Conservation (phyloP, 257 asterid species). For the Penstemon eatonii region DNA sequence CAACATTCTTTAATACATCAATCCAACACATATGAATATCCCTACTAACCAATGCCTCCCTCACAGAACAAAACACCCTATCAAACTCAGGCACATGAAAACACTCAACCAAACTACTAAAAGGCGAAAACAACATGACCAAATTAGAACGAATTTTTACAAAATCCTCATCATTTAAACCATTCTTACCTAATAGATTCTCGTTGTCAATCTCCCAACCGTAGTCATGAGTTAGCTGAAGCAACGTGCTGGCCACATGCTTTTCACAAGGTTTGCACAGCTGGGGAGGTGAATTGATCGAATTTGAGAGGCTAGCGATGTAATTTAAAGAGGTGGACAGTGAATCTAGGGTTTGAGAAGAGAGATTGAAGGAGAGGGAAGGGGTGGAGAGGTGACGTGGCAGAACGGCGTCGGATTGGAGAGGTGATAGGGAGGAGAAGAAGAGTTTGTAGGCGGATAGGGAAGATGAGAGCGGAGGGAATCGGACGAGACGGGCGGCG, state of each 20-base stretch:
- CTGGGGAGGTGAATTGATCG: constrained; percentile 17
- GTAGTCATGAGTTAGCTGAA: constrained; percentile 64
- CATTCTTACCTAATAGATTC: constrained; percentile 36
- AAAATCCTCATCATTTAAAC: constrained; percentile 23
- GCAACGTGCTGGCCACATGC: constrained; percentile 50
- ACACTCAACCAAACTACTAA: constrained; percentile 39
- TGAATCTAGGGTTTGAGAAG: constrained; percentile 43
- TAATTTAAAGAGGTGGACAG: constrained; percentile 45
- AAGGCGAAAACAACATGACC: constrained; percentile 68
- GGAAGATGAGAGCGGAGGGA: constrained; percentile 57
- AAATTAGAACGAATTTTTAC: constrained; percentile 49
- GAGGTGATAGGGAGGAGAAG: constrained; percentile 82
- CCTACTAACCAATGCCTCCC: constrained; percentile 47
- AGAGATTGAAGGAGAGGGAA: constrained; percentile 46
- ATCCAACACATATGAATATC: constrained; percentile 83
- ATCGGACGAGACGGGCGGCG: constrained; percentile 59
- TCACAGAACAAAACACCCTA: constrained; percentile 48
- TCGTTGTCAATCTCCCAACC: constrained; percentile 68
- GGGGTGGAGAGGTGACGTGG: constrained; percentile 38
- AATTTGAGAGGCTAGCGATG: constrained; percentile 33
- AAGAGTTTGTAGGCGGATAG: constrained; percentile 73
- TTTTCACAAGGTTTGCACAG: constrained; percentile 36
- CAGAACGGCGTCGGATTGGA: constrained; percentile 50
- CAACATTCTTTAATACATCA: constrained; percentile 55
- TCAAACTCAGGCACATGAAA: constrained; percentile 40